Percentiles rank a stretch among this genome's conserved stretches.
phyloP scores from a whole-genome alignment of 192 early-diverging fungal species.

The Podila verticillata region DNA sequence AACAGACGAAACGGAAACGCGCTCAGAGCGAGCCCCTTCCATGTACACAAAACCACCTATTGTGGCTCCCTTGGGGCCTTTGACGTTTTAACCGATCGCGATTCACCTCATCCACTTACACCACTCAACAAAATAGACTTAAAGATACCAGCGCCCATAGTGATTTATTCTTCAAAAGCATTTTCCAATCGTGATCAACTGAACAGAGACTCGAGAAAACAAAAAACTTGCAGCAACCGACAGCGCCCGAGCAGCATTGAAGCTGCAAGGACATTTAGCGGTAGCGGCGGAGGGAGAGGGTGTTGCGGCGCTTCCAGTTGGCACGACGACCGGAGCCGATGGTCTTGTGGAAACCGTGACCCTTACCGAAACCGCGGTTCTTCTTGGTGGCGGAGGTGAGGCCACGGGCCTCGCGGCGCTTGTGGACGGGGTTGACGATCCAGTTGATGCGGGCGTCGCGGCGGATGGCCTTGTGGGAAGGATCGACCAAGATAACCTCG shows the following conservation, averaged over 20 bases:
- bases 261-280: constrained; percentile 18
- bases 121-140: no score
- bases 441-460: constrained; percentile 99
- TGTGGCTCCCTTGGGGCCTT: no score
- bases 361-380: constrained; percentile 97
- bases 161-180: no score
- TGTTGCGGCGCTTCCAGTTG: constrained; percentile 96
- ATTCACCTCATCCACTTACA: no score
- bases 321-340: constrained; percentile 93
- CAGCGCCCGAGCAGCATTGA: neutral
- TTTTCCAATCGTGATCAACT: no score
- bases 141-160: no score
- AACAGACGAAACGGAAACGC: no score
- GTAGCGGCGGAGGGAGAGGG: constrained; percentile 71
- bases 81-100: no score
- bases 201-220: no score
- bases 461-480: constrained; percentile 97
- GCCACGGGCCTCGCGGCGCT: constrained; percentile 98
- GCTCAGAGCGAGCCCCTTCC: no score
- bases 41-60: no score
- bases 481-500: constrained; percentile 99
- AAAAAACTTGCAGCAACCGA: no score
- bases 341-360: constrained; percentile 97
- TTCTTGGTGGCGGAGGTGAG: constrained; percentile 97
- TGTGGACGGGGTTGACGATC: constrained; percentile 98